These are phyloP conservation scores for Saccharomycopsis guyanensis DNA, from an alignment of 805 yeast genomes.

Conservation along the genomic window DNA sequence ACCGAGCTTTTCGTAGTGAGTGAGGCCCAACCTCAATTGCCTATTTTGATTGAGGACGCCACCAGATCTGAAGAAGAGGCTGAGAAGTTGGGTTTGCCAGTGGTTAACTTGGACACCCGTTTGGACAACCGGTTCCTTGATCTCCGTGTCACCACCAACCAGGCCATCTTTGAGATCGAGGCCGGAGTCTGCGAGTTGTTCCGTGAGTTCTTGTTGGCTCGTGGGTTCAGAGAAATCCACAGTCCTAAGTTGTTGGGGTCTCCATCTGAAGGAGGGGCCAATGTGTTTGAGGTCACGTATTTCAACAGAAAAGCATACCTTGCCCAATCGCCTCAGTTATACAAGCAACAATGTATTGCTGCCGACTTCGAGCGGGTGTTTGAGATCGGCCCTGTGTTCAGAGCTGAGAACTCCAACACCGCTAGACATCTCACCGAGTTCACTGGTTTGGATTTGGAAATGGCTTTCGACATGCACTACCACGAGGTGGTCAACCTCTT, in stretches of 20 bases:
- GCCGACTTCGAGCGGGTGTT: slow-evolving; percentile 95
- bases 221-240: slow-evolving; percentile 83
- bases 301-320: slow-evolving; percentile 88
- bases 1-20: slow-evolving; percentile 66
- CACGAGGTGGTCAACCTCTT: slow-evolving; percentile 72
- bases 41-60: slow-evolving; percentile 94
- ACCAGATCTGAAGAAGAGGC: slow-evolving; percentile 92
- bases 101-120: slow-evolving; percentile 93
- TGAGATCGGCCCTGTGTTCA: slow-evolving; percentile 95
- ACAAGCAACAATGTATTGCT: slow-evolving; percentile 93
- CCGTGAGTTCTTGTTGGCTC: slow-evolving; percentile 71
- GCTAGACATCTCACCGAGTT: slow-evolving; percentile 99
- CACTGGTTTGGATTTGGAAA: slow-evolving; percentile 93
- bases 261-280: slow-evolving; percentile 96
- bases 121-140: slow-evolving; percentile 94
- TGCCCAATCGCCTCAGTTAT: slow-evolving; percentile 97
- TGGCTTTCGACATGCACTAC: slow-evolving; percentile 97
- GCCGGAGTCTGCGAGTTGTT: slow-evolving; percentile 83
- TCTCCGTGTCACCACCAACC: slow-evolving; percentile 93
- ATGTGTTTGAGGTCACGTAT: slow-evolving; percentile 88
- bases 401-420: slow-evolving; percentile 98
- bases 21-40: slow-evolving; percentile 88
- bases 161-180: slow-evolving; percentile 92
- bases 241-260: slow-evolving; percentile 94
- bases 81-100: slow-evolving; percentile 83